A percentile compares a stretch with the other conserved stretches of the same genome.
phyloP scores from a whole-genome alignment of 2,329 filamentous ascomycete genomes.

The Pestalotiopsis sp. region DNA sequence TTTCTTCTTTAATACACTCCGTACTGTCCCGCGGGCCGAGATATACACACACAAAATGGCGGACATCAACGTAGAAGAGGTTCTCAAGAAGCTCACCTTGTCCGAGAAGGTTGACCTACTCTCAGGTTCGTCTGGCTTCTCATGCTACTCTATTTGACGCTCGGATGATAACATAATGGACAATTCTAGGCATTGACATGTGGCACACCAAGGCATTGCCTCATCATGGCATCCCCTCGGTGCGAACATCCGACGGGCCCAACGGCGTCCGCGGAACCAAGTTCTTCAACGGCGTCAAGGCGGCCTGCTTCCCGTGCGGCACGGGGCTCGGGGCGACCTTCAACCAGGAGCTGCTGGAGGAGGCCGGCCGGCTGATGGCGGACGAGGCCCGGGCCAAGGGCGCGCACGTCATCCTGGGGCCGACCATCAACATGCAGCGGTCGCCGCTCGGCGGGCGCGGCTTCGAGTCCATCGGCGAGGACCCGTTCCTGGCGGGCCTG shows the following conservation, averaged over 20 bases:
- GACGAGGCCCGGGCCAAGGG: constrained; percentile 57
- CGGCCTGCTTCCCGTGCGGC: constrained; percentile 64
- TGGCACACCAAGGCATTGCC: constrained; percentile 69
- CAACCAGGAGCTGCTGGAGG: constrained; percentile 53
- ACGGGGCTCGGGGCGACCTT: constrained; percentile 61
- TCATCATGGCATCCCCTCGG: constrained; percentile 61
- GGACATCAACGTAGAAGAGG: constrained; percentile 54
- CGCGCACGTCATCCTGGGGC: constrained; percentile 60
- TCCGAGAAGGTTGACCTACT: constrained; percentile 56
- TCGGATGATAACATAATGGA: neutral
- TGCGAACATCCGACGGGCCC: constrained; percentile 65
- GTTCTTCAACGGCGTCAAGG: constrained; percentile 65
- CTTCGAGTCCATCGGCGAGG: constrained; percentile 61
- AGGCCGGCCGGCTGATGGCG: constrained; percentile 53
- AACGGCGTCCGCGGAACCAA: constrained; percentile 69
- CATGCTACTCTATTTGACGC: neutral
- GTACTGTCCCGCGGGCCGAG: neutral
- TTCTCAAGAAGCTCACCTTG: constrained; percentile 54
- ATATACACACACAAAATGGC: constrained; percentile 18
- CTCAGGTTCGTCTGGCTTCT: constrained; percentile 38
- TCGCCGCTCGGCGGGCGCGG: constrained; percentile 61
- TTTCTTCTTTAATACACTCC: neutral
- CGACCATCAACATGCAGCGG: constrained; percentile 65
- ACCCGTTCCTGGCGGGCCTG: constrained; percentile 56
- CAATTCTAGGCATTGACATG: constrained; percentile 59